Evolutionary conservation across 176 grass and related monocot genomes (phyloP).

Genomic region (Hsuehochloa calcarea): DNA sequence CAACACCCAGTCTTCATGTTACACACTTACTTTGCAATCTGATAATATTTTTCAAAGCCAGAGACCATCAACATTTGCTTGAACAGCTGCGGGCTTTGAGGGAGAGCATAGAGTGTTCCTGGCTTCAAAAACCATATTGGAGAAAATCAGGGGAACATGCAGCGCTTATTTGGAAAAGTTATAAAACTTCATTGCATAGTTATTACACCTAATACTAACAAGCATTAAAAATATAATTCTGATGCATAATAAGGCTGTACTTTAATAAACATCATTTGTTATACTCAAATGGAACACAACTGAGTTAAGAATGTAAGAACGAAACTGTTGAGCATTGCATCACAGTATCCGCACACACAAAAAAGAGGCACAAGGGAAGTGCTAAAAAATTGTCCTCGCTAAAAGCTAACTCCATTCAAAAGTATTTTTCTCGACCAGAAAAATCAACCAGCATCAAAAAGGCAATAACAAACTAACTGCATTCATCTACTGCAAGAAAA

Average conservation of each 20-base stretch:
- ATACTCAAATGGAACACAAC: background rate
- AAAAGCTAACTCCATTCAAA: background rate
- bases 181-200: background rate
- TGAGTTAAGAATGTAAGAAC: conserved; percentile 1
- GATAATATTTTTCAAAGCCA: conserved; percentile 98
- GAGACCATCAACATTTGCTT: conserved; percentile 99
- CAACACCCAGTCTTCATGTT: background rate
- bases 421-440: conserved; percentile 15
- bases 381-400: background rate
- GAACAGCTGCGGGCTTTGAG: conserved; percentile 98
- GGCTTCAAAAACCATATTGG: conserved; percentile 79
- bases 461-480: background rate
- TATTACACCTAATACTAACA: conserved; percentile 11
- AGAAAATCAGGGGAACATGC: conserved; percentile 34
- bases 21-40: conserved; percentile 76
- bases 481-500: conserved; percentile 15
- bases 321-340: background rate
- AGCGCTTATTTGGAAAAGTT: conserved; percentile 11
- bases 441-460: background rate
- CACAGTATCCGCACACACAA: background rate
- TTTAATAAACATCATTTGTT: background rate
- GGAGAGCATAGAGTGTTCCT: conserved; percentile 97
- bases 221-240: conserved; percentile 7
- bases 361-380: background rate
- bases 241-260: background rate